phyloP scores from a whole-genome alignment of 2,329 filamentous ascomycete species.

The Epichloe sylvatica region DNA sequence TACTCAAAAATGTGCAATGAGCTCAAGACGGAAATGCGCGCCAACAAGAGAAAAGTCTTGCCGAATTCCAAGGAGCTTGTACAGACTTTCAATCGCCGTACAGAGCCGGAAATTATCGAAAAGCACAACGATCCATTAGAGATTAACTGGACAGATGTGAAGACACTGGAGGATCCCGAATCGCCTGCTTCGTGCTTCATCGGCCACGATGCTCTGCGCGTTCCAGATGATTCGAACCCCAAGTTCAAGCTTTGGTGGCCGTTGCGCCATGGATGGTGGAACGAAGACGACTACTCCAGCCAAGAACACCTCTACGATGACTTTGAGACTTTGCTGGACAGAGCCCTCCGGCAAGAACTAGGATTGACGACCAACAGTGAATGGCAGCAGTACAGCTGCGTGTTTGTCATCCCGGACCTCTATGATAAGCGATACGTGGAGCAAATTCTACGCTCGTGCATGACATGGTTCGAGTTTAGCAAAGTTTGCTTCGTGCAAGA shows the following conservation, averaged over 20 bases:
- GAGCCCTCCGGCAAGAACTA: slow-evolving; percentile 74
- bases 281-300: slow-evolving; percentile 75
- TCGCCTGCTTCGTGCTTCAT: slow-evolving; percentile 53
- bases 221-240: slow-evolving; percentile 78
- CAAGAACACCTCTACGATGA: slow-evolving; percentile 74
- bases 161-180: slow-evolving; percentile 50
- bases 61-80: slow-evolving; percentile 97
- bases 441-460: slow-evolving; percentile 67
- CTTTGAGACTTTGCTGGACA: slow-evolving; percentile 73
- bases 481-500: slow-evolving; percentile 92
- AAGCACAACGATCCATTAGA: slow-evolving; percentile 91
- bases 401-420: slow-evolving; percentile 92
- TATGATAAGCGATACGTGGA: slow-evolving; percentile 93
- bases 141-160: slow-evolving; percentile 88
- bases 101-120: slow-evolving; percentile 71
- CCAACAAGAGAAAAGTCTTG: slow-evolving; percentile 84
- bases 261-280: slow-evolving; percentile 71
- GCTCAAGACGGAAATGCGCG: slow-evolving; percentile 78
- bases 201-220: slow-evolving; percentile 67
- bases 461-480: slow-evolving; percentile 80
- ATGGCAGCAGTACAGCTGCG: slow-evolving; percentile 84
- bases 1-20: slow-evolving; percentile 76
- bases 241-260: slow-evolving; percentile 92
- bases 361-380: slow-evolving; percentile 64
- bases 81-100: slow-evolving; percentile 81